Evolutionary conservation across 2,329 filamentous ascomycete species (phyloP).

Genomic region (Cryphonectria nitschkei): DNA sequence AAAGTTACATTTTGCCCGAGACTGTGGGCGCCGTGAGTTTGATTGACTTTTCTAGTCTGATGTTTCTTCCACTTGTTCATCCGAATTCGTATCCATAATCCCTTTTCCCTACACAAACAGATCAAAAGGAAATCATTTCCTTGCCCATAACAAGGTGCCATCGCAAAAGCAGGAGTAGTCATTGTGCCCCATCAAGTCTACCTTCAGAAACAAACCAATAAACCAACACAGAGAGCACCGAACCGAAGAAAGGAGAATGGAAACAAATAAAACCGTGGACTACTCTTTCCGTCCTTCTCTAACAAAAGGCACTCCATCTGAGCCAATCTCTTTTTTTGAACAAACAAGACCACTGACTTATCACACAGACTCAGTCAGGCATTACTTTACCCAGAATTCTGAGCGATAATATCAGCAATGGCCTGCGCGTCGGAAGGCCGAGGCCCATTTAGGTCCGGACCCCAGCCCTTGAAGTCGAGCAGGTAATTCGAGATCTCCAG

Average conservation of each 20-base stretch:
- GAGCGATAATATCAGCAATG: not conserved
- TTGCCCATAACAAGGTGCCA: not conserved
- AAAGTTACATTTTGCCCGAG: not conserved
- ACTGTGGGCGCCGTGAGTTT: not conserved
- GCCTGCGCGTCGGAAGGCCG: not conserved
- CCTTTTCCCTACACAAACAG: not conserved
- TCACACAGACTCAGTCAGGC: not conserved
- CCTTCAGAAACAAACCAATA: not conserved
- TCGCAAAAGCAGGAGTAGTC: not conserved
- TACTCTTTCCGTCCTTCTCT: no score
- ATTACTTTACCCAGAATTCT: not conserved
- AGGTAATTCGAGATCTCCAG: not conserved
- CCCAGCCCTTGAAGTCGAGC: constrained; percentile 6
- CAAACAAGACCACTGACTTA: not conserved
- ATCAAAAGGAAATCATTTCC: not conserved
- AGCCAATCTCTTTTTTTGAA: no score
- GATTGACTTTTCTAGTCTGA: not conserved
- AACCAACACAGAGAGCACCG: no score
- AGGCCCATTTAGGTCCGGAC: not conserved
- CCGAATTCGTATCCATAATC: not conserved
- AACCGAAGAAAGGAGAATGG: not conserved
- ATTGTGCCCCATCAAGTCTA: not conserved
- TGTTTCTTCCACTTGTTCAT: not conserved
- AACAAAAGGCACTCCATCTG: no score
- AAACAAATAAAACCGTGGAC: not conserved